Evolutionary conservation across 306 rosid species (phyloP).

Genomic region (Herpetospermum pedunculosum): DNA sequence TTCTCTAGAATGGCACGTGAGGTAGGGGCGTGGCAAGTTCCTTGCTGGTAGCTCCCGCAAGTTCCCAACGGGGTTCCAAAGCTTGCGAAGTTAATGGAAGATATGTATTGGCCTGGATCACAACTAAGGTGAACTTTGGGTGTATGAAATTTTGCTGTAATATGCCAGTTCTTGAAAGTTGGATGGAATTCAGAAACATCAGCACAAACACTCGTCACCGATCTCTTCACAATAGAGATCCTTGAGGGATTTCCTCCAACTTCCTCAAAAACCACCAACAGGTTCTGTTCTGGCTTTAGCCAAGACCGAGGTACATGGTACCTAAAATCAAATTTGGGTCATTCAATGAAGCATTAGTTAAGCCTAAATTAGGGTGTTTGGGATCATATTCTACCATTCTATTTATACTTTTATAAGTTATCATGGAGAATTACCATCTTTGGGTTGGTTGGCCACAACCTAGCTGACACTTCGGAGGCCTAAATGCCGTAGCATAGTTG

Average conservation of each 20-base stretch:
- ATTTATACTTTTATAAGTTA: not conserved
- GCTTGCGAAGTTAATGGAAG: constrained; percentile 88
- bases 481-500: constrained; percentile 51
- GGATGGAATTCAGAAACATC: constrained; percentile 88
- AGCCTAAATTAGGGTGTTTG: not conserved
- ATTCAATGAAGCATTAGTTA: not conserved
- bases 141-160: constrained; percentile 53
- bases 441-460: constrained; percentile 94
- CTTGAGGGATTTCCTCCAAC: constrained; percentile 84
- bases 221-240: constrained; percentile 70
- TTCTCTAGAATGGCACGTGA: constrained; percentile 58
- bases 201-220: constrained; percentile 68
- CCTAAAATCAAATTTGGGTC: constrained; percentile 35
- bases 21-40: constrained; percentile 65
- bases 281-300: constrained; percentile 72
- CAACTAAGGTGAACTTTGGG: constrained; percentile 85
- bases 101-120: constrained; percentile 57
- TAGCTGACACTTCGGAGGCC: constrained; percentile 74
- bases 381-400: not conserved
- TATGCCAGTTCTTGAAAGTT: constrained; percentile 75
- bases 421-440: constrained; percentile 40
- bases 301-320: constrained; percentile 91
- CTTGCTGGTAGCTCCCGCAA: constrained; percentile 78
- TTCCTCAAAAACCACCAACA: constrained; percentile 85
- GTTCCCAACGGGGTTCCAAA: constrained; percentile 90